These are phyloP conservation scores for Fusarium proliferatum DNA, from an alignment of 2,329 filamentous ascomycete genomes.

Conservation along the genomic window DNA sequence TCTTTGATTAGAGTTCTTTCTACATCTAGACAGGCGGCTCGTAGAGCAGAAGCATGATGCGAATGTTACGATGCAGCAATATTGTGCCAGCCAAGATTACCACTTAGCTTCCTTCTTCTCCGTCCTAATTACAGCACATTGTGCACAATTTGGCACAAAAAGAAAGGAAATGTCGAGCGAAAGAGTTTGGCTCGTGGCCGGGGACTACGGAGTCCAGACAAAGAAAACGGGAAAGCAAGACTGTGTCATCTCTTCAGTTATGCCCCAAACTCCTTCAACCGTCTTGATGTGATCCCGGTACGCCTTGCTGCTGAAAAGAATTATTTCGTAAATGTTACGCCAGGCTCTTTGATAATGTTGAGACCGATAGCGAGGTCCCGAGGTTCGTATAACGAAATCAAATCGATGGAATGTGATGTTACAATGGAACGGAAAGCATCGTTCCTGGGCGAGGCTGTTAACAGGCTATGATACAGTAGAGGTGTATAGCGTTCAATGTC, in stretches of 20 bases:
- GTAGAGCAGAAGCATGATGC: conserved; percentile 6
- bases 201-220: conserved; percentile 21
- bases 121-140: conserved; percentile 26
- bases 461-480: background rate
- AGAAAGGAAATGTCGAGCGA: conserved; percentile 20
- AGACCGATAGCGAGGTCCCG: conserved; percentile 12
- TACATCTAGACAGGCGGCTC: conserved; percentile 12
- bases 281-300: conserved; percentile 38
- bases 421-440: conserved; percentile 28
- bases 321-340: conserved; percentile 40
- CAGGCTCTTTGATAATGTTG: conserved; percentile 25
- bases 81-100: background rate
- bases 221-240: conserved; percentile 33
- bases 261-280: conserved; percentile 41
- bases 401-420: conserved; percentile 39
- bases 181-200: conserved; percentile 22
- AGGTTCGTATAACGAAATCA: conserved; percentile 26
- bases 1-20: conserved; percentile 2
- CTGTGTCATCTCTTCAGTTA: conserved; percentile 23
- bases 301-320: conserved; percentile 45
- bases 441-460: conserved; percentile 29
- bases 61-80: conserved; percentile 13
- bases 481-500: conserved; percentile 44
- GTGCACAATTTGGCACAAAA: conserved; percentile 26
- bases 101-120: conserved; percentile 11